Percentiles rank a stretch among this genome's conserved stretches.
Conservation (phyloP, 106 monocot genomes). For the Platanthera zijinensis region DNA sequence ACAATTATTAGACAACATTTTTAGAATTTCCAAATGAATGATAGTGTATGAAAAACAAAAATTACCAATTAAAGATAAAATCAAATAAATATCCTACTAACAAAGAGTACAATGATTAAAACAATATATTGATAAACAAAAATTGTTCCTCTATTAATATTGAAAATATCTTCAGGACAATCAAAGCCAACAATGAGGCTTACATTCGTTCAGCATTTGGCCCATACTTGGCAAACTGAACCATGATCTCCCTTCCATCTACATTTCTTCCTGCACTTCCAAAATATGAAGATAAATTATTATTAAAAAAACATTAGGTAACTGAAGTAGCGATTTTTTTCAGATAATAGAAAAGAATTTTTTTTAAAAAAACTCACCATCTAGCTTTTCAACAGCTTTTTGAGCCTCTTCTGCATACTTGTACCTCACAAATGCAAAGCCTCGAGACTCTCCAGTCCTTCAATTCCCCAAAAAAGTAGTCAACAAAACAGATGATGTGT, state of each 20-base stretch:
- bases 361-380: slow-evolving; percentile 24
- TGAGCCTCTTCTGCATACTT: slow-evolving; percentile 87
- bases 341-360: not conserved
- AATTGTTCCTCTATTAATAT: too few relatives aligned
- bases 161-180: not conserved
- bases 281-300: not conserved
- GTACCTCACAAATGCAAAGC: slow-evolving; percentile 94
- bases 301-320: not conserved
- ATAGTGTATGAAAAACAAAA: too few relatives aligned
- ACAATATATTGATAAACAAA: too few relatives aligned
- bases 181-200: slow-evolving; percentile 7
- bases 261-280: slow-evolving; percentile 56
- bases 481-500: not conserved
- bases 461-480: not conserved
- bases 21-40: too few relatives aligned
- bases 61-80: too few relatives aligned
- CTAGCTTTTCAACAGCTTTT: slow-evolving; percentile 83
- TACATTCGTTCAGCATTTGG: slow-evolving; percentile 93
- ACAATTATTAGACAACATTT: too few relatives aligned
- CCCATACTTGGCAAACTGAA: slow-evolving; percentile 95
- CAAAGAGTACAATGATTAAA: too few relatives aligned
- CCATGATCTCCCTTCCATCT: slow-evolving; percentile 83
- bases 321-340: not conserved
- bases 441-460: slow-evolving; percentile 90
- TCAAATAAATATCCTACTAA: too few relatives aligned